Percentiles rank a stretch among this genome's conserved stretches.
phyloP scores from a whole-genome alignment of 257 asterid species.

The Solanum pinnatisectum region DNA sequence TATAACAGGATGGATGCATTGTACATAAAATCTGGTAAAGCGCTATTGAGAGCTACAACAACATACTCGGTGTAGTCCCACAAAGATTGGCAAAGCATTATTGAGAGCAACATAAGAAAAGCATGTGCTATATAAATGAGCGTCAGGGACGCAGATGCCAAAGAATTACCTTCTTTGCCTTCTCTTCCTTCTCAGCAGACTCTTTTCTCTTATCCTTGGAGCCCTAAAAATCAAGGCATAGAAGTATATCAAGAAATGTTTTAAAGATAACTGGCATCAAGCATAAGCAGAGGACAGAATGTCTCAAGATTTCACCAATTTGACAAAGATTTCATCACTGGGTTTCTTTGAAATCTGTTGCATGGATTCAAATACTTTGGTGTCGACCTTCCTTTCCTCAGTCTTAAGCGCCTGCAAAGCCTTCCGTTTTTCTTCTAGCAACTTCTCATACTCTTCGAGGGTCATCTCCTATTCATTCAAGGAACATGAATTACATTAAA shows the following conservation, averaged over 20 bases:
- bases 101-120: background rate
- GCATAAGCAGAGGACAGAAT: background rate
- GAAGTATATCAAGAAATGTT: background rate
- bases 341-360: conserved; percentile 70
- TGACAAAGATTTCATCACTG: conserved; percentile 53
- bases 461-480: conserved; percentile 70
- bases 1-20: background rate
- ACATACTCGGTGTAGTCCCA: background rate
- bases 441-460: conserved; percentile 82
- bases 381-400: conserved; percentile 85
- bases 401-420: conserved; percentile 54
- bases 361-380: conserved; percentile 68
- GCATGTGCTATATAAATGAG: background rate
- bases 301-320: conserved; percentile 45
- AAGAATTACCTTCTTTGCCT: conserved; percentile 55
- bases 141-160: background rate
- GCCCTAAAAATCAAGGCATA: conserved; percentile 28
- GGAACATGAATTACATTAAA: background rate
- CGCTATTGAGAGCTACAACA: background rate
- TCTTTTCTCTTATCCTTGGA: conserved; percentile 79
- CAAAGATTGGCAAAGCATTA: background rate
- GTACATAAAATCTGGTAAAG: background rate
- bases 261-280: background rate
- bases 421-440: conserved; percentile 74
- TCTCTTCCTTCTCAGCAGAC: conserved; percentile 71